phyloP scores from a whole-genome alignment of 192 early-diverging fungal genomes.

The Backusella tuberculispora region DNA sequence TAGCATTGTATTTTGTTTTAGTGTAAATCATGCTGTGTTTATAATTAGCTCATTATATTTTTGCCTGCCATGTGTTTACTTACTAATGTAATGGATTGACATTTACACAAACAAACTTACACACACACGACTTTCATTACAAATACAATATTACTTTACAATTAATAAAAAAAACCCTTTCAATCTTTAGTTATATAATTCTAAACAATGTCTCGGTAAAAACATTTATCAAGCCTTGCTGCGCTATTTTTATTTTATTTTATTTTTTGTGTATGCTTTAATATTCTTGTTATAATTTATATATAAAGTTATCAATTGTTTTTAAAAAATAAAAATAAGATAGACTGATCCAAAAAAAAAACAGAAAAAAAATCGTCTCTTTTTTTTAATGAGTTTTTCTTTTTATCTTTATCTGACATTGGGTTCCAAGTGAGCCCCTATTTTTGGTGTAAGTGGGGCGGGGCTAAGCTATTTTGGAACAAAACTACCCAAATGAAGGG shows the following conservation, averaged over 20 bases:
- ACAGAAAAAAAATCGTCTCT: too few species aligned
- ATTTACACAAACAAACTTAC: too few species aligned
- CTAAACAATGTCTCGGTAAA: neutral
- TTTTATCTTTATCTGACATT: neutral
- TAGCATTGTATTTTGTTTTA: constrained; percentile 1
- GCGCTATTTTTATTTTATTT: neutral
- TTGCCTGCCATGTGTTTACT: neutral
- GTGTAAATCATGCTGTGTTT: neutral
- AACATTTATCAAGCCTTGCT: neutral
- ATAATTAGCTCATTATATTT: neutral
- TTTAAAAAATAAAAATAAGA: constrained; percentile 3
- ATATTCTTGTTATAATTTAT: neutral
- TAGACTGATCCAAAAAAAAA: neutral
- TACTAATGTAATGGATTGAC: too few species aligned
- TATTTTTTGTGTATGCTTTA: neutral
- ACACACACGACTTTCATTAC: too few species aligned
- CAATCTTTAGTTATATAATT: neutral
- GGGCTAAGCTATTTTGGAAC: neutral
- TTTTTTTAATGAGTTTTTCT: neutral
- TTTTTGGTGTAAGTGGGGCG: constrained; percentile 11
- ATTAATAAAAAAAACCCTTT: too few species aligned
- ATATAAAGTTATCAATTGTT: too few species aligned
- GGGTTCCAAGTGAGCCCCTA: neutral
- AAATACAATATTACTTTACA: too few species aligned
- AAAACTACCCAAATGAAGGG: constrained; percentile 10